Conservation (phyloP, 2,329 filamentous ascomycete genomes). For the Aspergillus sp. region DNA sequence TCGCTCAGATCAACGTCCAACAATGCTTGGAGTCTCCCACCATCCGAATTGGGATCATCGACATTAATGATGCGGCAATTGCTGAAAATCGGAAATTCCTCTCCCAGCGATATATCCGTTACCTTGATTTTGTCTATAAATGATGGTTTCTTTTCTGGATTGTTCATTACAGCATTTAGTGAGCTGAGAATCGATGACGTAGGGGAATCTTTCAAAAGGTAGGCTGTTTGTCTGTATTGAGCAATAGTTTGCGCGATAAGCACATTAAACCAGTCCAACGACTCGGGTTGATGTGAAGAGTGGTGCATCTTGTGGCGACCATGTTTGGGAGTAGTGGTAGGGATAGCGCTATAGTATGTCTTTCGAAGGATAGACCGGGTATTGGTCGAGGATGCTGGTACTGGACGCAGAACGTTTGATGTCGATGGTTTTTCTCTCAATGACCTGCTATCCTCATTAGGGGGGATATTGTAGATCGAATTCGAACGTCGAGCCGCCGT, state of each 20-base stretch:
- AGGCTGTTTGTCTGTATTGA: conserved; percentile 87
- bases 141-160: conserved; percentile 77
- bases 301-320: conserved; percentile 39
- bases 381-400: conserved; percentile 77
- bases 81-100: conserved; percentile 98
- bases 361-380: conserved; percentile 78
- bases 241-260: conserved; percentile 94
- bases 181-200: conserved; percentile 68
- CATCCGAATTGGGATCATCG: conserved; percentile 51
- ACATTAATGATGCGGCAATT: conserved; percentile 95
- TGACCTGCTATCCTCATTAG: conserved; percentile 39
- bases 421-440: conserved; percentile 46
- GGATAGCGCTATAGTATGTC: conserved; percentile 79
- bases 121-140: conserved; percentile 92
- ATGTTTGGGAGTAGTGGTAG: conserved; percentile 37
- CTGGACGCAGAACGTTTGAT: conserved; percentile 67
- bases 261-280: conserved; percentile 98
- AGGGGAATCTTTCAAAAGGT: conserved; percentile 66
- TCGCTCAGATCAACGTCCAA: conserved; percentile 96
- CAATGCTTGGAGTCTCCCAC: conserved; percentile 78
- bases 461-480: conserved; percentile 47
- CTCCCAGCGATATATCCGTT: conserved; percentile 87
- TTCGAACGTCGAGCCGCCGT: conserved; percentile 74
- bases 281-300: conserved; percentile 90
- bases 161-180: conserved; percentile 80